Evolutionary conservation across 2,329 filamentous ascomycete genomes (phyloP).

Genomic region (Neopestalotiopsis sp.): DNA sequence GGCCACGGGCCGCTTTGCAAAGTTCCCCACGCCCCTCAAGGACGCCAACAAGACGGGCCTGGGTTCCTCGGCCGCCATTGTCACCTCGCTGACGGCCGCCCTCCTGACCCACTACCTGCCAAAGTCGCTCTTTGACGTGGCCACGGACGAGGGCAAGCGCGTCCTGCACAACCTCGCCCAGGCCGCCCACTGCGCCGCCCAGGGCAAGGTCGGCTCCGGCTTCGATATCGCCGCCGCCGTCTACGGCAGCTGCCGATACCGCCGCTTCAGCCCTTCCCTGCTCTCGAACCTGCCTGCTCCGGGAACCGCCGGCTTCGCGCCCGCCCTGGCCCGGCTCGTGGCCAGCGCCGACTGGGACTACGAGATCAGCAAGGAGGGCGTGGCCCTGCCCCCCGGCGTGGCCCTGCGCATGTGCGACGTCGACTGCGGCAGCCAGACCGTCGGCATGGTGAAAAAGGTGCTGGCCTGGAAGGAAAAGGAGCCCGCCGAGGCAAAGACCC

Average conservation of each 20-base stretch:
- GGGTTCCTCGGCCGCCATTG: constrained; percentile 91
- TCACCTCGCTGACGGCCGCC: constrained; percentile 83
- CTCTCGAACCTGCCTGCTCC: constrained; percentile 72
- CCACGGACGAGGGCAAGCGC: constrained; percentile 56
- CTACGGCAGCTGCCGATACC: constrained; percentile 89
- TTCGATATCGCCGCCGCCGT: constrained; percentile 95
- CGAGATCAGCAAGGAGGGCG: constrained; percentile 71
- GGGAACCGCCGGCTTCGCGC: constrained; percentile 70
- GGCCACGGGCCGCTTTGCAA: constrained; percentile 66
- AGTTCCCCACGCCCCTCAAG: constrained; percentile 77
- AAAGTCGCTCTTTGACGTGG: constrained; percentile 59
- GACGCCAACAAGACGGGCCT: constrained; percentile 94
- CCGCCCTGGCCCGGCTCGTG: constrained; percentile 68
- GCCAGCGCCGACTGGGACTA: constrained; percentile 79
- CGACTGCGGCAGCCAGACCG: constrained; percentile 90
- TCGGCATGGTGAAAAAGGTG: constrained; percentile 94
- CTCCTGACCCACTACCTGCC: constrained; percentile 79
- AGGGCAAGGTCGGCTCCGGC: constrained; percentile 94
- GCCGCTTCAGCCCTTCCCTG: constrained; percentile 85
- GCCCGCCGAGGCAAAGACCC: constrained; percentile 63
- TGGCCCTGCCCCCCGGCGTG: constrained; percentile 75
- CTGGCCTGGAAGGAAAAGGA: constrained; percentile 78
- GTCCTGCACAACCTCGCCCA: constrained; percentile 92
- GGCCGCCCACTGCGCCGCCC: constrained; percentile 90
- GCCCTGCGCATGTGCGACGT: constrained; percentile 94